Evolutionary conservation across 441 rosid species (phyloP).

Genomic region (Arabidopsis lyrata): DNA sequence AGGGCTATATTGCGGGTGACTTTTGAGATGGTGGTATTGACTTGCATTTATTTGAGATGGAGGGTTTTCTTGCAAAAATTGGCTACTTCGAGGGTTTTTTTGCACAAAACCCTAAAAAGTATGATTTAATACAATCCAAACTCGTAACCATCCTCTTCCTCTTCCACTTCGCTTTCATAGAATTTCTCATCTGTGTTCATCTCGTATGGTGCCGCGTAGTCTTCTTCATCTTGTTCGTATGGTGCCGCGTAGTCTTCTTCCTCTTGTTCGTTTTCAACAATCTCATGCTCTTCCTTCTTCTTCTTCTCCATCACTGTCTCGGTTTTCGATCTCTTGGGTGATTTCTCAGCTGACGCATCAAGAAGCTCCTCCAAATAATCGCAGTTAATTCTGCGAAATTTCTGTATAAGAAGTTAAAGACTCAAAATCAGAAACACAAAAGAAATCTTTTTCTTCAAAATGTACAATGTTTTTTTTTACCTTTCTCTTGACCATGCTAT

Average conservation of each 20-base stretch:
- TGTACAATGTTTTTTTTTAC: too few relatives aligned
- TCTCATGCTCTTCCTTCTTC: background rate
- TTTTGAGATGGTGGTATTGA: too few relatives aligned
- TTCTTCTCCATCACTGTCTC: background rate
- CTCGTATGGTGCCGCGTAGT: background rate
- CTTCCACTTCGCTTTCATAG: background rate
- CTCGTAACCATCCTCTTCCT: background rate
- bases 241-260: too few relatives aligned
- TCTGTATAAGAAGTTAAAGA: background rate
- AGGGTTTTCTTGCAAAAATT: too few relatives aligned
- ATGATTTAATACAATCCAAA: background rate
- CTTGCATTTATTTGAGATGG: too few relatives aligned
- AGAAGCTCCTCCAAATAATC: background rate
- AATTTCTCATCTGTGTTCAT: background rate
- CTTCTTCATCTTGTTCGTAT: background rate
- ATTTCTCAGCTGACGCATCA: background rate
- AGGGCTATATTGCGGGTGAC: too few relatives aligned
- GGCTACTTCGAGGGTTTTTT: too few relatives aligned
- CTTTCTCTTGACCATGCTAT: too few relatives aligned
- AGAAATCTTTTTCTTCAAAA: too few relatives aligned
- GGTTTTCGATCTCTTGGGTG: background rate
- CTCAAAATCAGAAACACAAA: too few relatives aligned
- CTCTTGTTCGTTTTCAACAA: background rate
- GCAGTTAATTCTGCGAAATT: background rate
- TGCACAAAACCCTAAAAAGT: too few relatives aligned